Conservation (phyloP, 1,139 yeast genomes). For the Diutina siamensis region DNA sequence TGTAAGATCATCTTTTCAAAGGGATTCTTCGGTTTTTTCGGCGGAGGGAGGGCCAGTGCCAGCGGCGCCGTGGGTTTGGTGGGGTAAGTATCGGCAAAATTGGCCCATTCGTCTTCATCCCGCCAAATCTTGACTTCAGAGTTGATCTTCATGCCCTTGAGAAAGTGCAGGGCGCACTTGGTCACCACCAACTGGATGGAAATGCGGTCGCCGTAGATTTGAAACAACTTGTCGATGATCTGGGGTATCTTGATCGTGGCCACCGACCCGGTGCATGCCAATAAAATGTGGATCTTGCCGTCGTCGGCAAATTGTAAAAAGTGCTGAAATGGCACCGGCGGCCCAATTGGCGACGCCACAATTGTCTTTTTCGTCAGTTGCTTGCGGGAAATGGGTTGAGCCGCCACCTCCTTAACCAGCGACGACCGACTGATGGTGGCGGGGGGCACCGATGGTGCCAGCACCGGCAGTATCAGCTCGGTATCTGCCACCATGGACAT, state of each 20-base stretch:
- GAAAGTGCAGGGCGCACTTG: constrained; percentile 70
- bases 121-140: constrained; percentile 85
- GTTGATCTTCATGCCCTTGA: constrained; percentile 68
- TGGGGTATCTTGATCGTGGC: constrained; percentile 90
- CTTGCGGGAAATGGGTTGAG: constrained; percentile 10
- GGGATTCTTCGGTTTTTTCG: constrained; percentile 18
- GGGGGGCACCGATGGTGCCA: neutral
- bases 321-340: constrained; percentile 65
- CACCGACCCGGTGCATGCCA: constrained; percentile 93
- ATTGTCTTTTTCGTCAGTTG: constrained; percentile 14
- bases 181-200: constrained; percentile 83
- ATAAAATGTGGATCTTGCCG: constrained; percentile 70
- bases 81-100: constrained; percentile 28
- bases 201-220: constrained; percentile 61
- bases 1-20: constrained; percentile 51
- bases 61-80: constrained; percentile 12
- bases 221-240: constrained; percentile 71
- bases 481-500: no score
- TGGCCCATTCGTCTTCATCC: constrained; percentile 85
- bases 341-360: constrained; percentile 50
- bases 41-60: constrained; percentile 13
- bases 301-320: constrained; percentile 64
- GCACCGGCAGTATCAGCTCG: neutral
- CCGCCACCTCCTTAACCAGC: constrained; percentile 8
- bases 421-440: neutral